A percentile compares a stretch with the other conserved stretches of the same genome.
These are phyloP conservation scores for Chimonanthus salicifolius DNA, from an alignment of 164 flowering plant species.

Conservation along the genomic window DNA sequence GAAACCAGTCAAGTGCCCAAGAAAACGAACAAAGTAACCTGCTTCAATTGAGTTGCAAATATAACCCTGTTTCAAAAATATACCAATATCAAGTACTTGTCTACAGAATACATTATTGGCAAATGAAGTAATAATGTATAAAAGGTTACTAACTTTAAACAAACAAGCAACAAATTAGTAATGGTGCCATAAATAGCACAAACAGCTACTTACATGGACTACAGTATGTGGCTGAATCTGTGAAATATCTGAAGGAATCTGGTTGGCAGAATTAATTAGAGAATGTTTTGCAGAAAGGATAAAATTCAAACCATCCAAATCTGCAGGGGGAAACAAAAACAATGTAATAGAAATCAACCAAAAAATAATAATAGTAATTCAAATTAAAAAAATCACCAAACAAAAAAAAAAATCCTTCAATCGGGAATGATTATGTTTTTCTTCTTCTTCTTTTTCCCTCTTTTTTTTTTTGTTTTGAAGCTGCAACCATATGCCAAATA, in stretches of 20 bases:
- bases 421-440: no score
- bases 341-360: not conserved
- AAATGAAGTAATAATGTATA: no score
- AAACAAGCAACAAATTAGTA: not conserved
- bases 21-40: slow-evolving; percentile 94
- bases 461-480: no score
- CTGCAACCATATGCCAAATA: no score
- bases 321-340: slow-evolving; percentile 28
- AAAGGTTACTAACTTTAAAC: not conserved
- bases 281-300: slow-evolving; percentile 81
- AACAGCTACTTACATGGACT: slow-evolving; percentile 45
- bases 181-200: not conserved
- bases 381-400: no score
- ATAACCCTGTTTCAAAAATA: slow-evolving; percentile 57
- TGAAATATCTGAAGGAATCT: slow-evolving; percentile 58
- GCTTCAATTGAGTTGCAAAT: slow-evolving; percentile 74
- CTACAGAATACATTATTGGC: no score
- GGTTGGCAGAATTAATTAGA: slow-evolving; percentile 48
- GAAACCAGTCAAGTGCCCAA: slow-evolving; percentile 91
- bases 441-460: no score
- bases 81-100: not conserved
- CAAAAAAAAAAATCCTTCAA: no score
- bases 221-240: slow-evolving; percentile 52
- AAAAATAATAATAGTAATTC: not conserved
- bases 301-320: slow-evolving; percentile 56